phyloP scores from a whole-genome alignment of 805 yeast genomes.

The Zygosaccharomyces gambellarensis region DNA sequence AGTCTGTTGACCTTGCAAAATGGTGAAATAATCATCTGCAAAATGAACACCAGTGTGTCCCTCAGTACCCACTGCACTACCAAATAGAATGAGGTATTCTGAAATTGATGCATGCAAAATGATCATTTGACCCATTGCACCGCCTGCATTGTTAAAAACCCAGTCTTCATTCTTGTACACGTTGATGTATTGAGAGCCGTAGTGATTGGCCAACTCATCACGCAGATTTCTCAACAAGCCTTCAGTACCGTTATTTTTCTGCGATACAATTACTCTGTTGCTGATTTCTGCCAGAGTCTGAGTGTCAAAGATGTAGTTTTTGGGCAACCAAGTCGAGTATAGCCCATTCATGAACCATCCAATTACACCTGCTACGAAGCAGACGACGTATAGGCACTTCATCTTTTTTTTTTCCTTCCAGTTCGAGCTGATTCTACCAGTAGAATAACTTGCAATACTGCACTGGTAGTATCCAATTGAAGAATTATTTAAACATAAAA shows the following conservation, averaged over 20 bases:
- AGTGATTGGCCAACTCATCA: constrained; percentile 50
- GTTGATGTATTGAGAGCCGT: constrained; percentile 71
- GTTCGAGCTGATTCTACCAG: background rate
- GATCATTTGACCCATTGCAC: constrained; percentile 97
- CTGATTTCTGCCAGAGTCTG: constrained; percentile 54
- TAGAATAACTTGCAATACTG: too few species aligned
- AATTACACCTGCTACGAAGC: constrained; percentile 17
- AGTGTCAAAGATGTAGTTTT: constrained; percentile 65
- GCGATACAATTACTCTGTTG: constrained; percentile 46
- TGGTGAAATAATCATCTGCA: constrained; percentile 96
- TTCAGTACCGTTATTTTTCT: constrained; percentile 45
- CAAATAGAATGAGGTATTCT: constrained; percentile 90
- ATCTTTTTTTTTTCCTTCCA: constrained; percentile 6
- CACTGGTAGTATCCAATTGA: too few species aligned
- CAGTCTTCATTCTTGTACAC: constrained; percentile 73
- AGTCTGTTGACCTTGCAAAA: constrained; percentile 69
- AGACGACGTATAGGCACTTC: constrained; percentile 21
- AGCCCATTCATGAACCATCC: constrained; percentile 29
- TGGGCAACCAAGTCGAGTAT: constrained; percentile 64
- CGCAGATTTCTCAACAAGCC: constrained; percentile 61
- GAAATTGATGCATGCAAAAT: constrained; percentile 91
- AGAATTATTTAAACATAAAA: too few species aligned
- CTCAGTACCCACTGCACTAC: constrained; percentile 90
- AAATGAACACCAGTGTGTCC: constrained; percentile 95
- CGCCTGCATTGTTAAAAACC: constrained; percentile 97